Percentiles rank a stretch among this genome's conserved stretches.
Conservation (phyloP, 805 yeast species). For the Starmera pachycereana region DNA sequence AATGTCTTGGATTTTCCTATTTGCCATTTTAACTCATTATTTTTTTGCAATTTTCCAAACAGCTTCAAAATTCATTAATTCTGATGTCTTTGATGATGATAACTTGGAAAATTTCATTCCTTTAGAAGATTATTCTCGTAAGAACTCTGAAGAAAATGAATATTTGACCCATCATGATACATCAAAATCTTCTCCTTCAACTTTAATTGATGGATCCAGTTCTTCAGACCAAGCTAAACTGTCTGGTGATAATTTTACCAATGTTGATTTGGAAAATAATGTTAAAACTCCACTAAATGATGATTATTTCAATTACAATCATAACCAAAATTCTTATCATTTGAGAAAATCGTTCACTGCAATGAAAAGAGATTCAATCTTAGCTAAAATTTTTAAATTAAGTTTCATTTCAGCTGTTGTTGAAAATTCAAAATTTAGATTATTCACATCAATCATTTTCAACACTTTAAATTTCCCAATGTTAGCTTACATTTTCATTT, state of each 20-base stretch:
- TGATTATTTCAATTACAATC: background rate
- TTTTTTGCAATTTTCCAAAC: conserved; percentile 39
- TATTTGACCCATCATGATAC: background rate
- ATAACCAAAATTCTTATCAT: background rate
- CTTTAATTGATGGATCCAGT: conserved; percentile 9
- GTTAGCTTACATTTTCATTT: conserved; percentile 46
- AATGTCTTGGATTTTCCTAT: conserved; percentile 51
- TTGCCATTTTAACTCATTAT: conserved; percentile 45
- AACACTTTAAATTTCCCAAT: conserved; percentile 52
- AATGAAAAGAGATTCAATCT: conserved; percentile 22
- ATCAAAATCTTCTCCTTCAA: conserved; percentile 9
- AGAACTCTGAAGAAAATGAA: conserved; percentile 2
- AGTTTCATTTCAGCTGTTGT: conserved; percentile 13
- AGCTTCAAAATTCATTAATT: conserved; percentile 32
- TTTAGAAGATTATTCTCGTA: conserved; percentile 12
- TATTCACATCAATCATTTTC: conserved; percentile 28
- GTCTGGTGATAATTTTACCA: conserved; percentile 3
- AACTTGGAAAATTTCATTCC: conserved; percentile 17
- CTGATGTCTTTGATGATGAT: conserved; percentile 19
- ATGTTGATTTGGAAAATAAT: background rate
- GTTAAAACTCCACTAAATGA: no score
- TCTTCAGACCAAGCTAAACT: background rate
- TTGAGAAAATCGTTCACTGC: conserved; percentile 6
- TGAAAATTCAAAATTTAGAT: conserved; percentile 12
- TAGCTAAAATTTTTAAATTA: conserved; percentile 26